Conservation (phyloP, 768 basidiomycete genomes). For the Mycena venus region DNA sequence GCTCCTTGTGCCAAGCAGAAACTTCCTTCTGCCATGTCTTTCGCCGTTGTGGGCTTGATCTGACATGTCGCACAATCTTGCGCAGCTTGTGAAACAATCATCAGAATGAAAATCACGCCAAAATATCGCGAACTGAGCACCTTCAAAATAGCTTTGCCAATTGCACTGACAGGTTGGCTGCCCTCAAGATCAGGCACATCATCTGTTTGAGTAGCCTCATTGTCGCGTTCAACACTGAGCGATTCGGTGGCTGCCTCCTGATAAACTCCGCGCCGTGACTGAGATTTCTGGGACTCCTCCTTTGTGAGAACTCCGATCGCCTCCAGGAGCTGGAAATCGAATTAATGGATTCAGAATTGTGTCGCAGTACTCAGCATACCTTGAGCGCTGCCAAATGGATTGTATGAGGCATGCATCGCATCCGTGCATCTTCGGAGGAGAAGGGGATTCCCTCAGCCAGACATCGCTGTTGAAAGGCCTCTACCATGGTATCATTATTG, state of each 20-base stretch:
- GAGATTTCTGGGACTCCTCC: neutral
- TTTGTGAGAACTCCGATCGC: neutral
- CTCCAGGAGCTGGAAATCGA: neutral
- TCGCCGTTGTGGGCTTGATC: constrained; percentile 38
- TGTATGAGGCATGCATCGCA: neutral
- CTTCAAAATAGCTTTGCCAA: neutral
- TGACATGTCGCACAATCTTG: constrained; percentile 36
- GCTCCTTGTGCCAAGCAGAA: too few relatives aligned
- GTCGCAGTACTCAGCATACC: neutral
- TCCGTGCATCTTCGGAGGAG: neutral
- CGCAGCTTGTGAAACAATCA: constrained; percentile 29
- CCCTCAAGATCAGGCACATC: neutral
- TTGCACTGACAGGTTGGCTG: neutral
- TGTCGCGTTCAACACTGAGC: too few relatives aligned
- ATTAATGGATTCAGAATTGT: neutral
- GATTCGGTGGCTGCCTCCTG: neutral
- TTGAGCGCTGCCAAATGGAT: neutral
- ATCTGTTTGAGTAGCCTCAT: neutral
- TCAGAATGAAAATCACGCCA: too few relatives aligned
- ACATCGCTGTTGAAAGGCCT: too few relatives aligned
- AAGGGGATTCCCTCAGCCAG: too few relatives aligned
- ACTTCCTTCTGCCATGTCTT: constrained; percentile 30
- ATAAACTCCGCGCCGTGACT: neutral
- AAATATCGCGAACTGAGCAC: neutral
- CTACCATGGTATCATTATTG: too few relatives aligned